Conservation (phyloP, 768 basidiomycete species). For the Clitopilus hobsonii region DNA sequence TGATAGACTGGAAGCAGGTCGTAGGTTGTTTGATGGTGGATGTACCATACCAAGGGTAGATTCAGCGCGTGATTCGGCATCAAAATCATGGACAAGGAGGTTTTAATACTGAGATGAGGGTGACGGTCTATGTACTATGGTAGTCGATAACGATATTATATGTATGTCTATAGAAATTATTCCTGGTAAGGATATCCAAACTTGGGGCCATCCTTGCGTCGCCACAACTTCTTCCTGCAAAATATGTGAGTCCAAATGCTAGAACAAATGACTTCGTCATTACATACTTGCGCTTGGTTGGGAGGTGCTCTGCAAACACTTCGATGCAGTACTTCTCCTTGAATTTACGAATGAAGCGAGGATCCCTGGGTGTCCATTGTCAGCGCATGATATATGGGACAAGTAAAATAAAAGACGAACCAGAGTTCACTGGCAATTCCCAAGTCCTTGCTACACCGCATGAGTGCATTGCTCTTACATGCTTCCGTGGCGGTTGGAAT, state of each 20-base stretch:
- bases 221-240: constrained; percentile 84
- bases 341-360: constrained; percentile 91
- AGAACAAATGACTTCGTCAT: neutral
- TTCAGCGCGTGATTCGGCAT: too few relatives aligned
- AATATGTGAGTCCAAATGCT: constrained; percentile 6
- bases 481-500: constrained; percentile 93
- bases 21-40: constrained; percentile 17
- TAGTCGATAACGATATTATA: neutral
- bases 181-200: constrained; percentile 91
- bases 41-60: constrained; percentile 12
- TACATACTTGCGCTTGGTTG: constrained; percentile 88
- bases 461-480: constrained; percentile 94
- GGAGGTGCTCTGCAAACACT: constrained; percentile 77
- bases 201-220: constrained; percentile 80
- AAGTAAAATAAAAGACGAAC: constrained; percentile 34
- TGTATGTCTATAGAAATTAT: constrained; percentile 15
- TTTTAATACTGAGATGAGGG: neutral
- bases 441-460: constrained; percentile 96
- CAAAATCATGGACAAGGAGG: too few relatives aligned
- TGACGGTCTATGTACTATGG: neutral
- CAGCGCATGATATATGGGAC: neutral
- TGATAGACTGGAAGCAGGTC: constrained; percentile 40
- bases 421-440: constrained; percentile 96
- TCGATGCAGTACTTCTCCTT: constrained; percentile 81
- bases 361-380: constrained; percentile 62